phyloP scores from a whole-genome alignment of 1,139 yeast species.

The Hansenula lynferdii region DNA sequence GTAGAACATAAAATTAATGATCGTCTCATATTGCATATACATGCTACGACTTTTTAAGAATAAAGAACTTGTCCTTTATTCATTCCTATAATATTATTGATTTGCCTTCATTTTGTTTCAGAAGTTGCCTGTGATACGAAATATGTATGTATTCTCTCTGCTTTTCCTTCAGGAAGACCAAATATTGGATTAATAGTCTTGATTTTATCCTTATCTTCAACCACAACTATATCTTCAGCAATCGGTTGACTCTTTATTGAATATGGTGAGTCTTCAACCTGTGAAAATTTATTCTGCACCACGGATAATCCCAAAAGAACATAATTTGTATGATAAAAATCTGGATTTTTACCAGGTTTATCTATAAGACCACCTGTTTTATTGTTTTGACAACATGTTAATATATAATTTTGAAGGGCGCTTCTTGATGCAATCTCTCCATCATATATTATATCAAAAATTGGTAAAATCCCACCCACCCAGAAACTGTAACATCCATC shows the following conservation, averaged over 20 bases:
- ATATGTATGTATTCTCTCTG: constrained; percentile 7
- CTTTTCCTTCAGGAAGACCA: constrained; percentile 43
- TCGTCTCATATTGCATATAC: too few relatives aligned
- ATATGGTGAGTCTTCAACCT: constrained; percentile 23
- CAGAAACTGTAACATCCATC: constrained; percentile 97
- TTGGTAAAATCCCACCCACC: constrained; percentile 78
- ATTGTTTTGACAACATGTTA: constrained; percentile 68
- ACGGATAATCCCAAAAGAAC: constrained; percentile 72
- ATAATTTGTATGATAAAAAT: constrained; percentile 90
- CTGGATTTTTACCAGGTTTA: constrained; percentile 80
- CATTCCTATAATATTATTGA: too few relatives aligned
- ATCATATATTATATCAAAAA: constrained; percentile 49
- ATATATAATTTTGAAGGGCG: constrained; percentile 59
- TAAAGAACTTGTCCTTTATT: too few relatives aligned
- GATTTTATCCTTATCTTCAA: constrained; percentile 22
- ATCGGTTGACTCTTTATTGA: constrained; percentile 18
- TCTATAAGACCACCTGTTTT: constrained; percentile 74
- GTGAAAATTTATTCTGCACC: constrained; percentile 49
- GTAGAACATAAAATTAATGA: too few relatives aligned
- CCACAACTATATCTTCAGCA: constrained; percentile 9
- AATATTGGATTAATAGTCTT: constrained; percentile 55
- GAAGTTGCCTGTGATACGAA: too few relatives aligned
- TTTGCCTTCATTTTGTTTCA: too few relatives aligned
- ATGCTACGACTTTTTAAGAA: too few relatives aligned
- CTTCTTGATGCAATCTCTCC: constrained; percentile 42